Evolutionary conservation across 2,329 filamentous ascomycete species (phyloP).

Genomic region (Botrytis tulipae): DNA sequence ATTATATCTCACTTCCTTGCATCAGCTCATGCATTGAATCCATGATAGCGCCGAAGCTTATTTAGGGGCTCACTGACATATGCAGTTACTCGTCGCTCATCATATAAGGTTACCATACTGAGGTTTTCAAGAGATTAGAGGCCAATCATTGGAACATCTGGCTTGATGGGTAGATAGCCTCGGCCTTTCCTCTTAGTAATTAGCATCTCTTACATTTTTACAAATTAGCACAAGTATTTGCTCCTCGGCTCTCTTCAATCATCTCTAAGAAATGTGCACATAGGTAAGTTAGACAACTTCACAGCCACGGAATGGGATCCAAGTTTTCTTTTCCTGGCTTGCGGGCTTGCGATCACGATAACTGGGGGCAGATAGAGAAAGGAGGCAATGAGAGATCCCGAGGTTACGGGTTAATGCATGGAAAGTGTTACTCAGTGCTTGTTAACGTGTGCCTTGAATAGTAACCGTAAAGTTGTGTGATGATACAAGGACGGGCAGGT

Average conservation of each 20-base stretch:
- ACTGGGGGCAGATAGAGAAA: not conserved
- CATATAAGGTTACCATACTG: not conserved
- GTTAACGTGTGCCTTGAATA: not conserved
- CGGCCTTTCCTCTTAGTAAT: too few species aligned
- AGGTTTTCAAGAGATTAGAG: not conserved
- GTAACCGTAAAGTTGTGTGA: not conserved
- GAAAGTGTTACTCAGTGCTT: not conserved
- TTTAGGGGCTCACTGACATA: not conserved
- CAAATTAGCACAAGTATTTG: not conserved
- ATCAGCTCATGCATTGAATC: not conserved
- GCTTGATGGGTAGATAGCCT: not conserved
- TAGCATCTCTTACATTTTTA: not conserved
- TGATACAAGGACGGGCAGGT: not conserved
- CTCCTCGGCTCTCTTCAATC: not conserved
- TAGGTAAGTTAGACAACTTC: not conserved
- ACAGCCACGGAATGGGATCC: not conserved
- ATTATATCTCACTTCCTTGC: not conserved
- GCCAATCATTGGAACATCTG: not conserved
- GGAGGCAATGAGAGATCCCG: not conserved
- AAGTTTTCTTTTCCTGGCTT: not conserved
- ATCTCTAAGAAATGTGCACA: not conserved
- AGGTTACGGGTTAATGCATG: not conserved
- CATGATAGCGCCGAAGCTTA: not conserved
- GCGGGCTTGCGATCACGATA: not conserved
- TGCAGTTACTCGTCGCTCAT: not conserved